Conservation (phyloP, 208 protist genomes). For the Trypanosomatidae sp. region DNA sequence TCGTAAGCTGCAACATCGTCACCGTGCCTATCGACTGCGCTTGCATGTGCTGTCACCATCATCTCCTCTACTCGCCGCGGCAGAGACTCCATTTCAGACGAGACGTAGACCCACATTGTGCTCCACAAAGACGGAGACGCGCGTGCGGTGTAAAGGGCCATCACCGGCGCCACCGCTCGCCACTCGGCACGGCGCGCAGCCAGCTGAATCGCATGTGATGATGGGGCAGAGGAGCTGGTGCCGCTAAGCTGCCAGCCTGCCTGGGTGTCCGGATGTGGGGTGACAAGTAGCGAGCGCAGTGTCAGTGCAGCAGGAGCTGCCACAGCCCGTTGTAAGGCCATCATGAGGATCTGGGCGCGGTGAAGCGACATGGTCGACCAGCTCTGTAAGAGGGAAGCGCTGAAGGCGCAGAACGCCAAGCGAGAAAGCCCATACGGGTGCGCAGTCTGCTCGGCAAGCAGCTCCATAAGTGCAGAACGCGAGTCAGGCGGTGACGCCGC, state of each 20-base stretch:
- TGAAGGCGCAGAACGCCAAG: background rate
- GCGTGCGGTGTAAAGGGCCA: background rate
- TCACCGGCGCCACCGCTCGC: conserved; percentile 14
- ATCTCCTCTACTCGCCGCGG: conserved; percentile 1
- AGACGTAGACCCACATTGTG: conserved; percentile 9
- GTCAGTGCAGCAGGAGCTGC: conserved; percentile 10
- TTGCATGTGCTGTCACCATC: background rate
- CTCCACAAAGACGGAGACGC: conserved; percentile 4
- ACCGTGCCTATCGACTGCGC: background rate
- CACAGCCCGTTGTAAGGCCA: conserved; percentile 11
- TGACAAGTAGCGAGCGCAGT: conserved; percentile 5
- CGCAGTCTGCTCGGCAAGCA: conserved; percentile 1
- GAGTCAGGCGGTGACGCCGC: background rate
- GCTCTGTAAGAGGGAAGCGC: background rate
- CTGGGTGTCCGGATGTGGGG: background rate
- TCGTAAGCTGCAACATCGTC: background rate
- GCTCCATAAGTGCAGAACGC: background rate
- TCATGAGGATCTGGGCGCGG: conserved; percentile 2
- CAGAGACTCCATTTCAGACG: conserved; percentile 8
- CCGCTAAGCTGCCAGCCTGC: background rate
- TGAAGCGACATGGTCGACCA: background rate
- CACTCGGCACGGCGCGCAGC: conserved; percentile 4
- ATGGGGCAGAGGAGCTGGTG: background rate
- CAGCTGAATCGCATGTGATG: background rate
- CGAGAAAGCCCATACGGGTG: conserved; percentile 18